Evolutionary conservation across 768 basidiomycete species (phyloP).

Genomic region (Phanerodontia chrysosporium): DNA sequence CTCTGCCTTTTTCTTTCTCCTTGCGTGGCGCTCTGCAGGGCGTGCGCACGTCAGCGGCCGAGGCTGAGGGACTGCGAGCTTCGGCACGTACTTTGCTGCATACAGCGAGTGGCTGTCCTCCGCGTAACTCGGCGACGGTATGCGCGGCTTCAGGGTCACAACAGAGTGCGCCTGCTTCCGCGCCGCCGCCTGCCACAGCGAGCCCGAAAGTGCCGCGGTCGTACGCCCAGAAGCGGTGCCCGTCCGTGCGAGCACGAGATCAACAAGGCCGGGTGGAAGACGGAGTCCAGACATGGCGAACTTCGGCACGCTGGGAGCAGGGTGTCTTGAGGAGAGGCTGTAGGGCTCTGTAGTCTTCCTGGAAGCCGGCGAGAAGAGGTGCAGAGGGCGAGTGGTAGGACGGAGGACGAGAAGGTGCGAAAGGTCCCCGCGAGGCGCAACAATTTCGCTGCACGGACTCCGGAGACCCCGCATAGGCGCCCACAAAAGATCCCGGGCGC

Average conservation of each 20-base stretch:
- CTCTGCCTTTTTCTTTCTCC: not conserved
- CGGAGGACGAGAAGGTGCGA: not conserved
- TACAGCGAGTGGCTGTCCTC: not conserved
- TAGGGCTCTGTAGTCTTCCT: not conserved
- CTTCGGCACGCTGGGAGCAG: too few relatives aligned
- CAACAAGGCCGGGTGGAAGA: slow-evolving; percentile 8
- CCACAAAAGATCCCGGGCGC: too few relatives aligned
- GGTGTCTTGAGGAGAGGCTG: not conserved
- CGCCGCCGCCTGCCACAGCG: not conserved
- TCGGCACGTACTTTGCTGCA: not conserved
- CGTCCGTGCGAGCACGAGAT: slow-evolving; percentile 9
- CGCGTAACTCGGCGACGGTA: not conserved
- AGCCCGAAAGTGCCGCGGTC: not conserved
- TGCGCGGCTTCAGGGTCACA: not conserved
- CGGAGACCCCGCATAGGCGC: not conserved
- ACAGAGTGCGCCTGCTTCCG: slow-evolving; percentile 5
- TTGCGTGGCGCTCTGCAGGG: too few relatives aligned
- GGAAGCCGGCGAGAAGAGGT: not conserved
- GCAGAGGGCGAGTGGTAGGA: not conserved
- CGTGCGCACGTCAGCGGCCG: too few relatives aligned
- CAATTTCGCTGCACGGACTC: not conserved
- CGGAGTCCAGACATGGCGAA: slow-evolving; percentile 4
- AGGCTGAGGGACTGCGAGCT: not conserved
- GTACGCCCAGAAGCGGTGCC: not conserved
- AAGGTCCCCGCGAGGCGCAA: not conserved